Conservation (phyloP, 2,329 filamentous ascomycete species). For the Penicillium sp. region DNA sequence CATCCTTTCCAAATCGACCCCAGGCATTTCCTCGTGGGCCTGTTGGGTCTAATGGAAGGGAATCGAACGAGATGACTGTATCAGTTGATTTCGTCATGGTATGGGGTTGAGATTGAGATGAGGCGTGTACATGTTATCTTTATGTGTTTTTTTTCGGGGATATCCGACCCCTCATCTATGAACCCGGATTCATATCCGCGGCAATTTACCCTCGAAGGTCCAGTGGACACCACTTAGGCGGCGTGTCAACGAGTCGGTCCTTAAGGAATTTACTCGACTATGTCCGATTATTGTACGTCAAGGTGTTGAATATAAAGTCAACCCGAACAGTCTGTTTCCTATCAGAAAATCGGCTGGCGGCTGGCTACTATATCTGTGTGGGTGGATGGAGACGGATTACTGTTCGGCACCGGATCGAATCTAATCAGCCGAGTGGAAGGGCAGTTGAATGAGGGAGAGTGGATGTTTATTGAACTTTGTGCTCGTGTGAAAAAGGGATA, state of each 20-base stretch:
- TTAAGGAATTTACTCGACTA: background rate
- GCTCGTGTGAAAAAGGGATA: background rate
- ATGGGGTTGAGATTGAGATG: background rate
- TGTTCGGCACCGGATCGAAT: background rate
- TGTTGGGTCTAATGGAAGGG: constrained; percentile 20
- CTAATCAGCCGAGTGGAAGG: background rate
- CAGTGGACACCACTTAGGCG: background rate
- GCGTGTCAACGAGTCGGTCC: background rate
- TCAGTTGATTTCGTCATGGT: background rate
- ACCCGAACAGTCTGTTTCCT: background rate
- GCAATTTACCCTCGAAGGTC: background rate
- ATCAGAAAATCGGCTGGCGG: background rate
- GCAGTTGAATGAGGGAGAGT: background rate
- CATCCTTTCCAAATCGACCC: constrained; percentile 53
- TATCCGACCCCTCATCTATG: background rate
- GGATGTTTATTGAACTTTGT: background rate
- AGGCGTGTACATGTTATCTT: background rate
- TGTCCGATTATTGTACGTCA: background rate
- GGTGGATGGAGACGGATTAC: background rate
- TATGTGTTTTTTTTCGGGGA: background rate
- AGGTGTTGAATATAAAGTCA: background rate
- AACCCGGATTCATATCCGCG: background rate
- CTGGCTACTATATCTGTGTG: background rate
- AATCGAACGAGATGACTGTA: constrained; percentile 13
- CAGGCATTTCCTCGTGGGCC: constrained; percentile 55